Base-by-base conservation (phyloP, 2,329 filamentous ascomycete genomes). In the Neonectria sp. region DNA sequence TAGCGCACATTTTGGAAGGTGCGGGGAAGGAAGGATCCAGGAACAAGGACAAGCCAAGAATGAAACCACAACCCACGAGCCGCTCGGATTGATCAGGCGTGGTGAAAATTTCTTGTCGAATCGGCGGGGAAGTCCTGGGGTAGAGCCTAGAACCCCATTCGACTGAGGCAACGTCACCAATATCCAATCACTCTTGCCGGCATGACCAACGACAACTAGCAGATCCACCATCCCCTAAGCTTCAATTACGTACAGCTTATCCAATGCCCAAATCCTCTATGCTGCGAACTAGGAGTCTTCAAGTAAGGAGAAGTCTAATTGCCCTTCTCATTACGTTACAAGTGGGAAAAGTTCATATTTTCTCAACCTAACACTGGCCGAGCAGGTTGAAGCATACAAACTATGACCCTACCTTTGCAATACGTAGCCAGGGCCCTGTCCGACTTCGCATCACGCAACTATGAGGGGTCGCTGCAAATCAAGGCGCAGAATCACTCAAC, bases 201-300 rank as follows among this genome's bases (percentile, higher is more conserved):
- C 48, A 31, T 51, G 48, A 51, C 48, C 27, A 51, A 51, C 48
- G 15, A 51, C 27, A 17, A 33, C 6, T 11, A 12, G 27, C 48
- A 31, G 48, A 31, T 51, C 48, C 48, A 31, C 48, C 17, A 33
- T 51, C 48, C 27, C 27, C 15, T 27, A 49, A 49, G 46, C 46
- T 49, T 49, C 46, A 49, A 49, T 49, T 49, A 49, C 46, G 46
- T 49, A 49, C 46, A 49, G 46, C 46, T 49, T 49, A 49, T 49
- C 46, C 46, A 49, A 49, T 29, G 2, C 7, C 11, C 17, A 29
- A 49, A 49, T 49, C 46, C 24, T 13, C 24, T 17, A 29, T 45
- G 25, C 46, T 27, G 11, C 24, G 25, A 27, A 25, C 21, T 48
- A 24, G 46, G 24, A 29, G 24, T 2, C 11, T 8, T 29, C 25